A percentile compares a stretch with the other conserved stretches of the same genome.
Conservation (phyloP, 257 asterid genomes). For the Penstemon newberryi region DNA sequence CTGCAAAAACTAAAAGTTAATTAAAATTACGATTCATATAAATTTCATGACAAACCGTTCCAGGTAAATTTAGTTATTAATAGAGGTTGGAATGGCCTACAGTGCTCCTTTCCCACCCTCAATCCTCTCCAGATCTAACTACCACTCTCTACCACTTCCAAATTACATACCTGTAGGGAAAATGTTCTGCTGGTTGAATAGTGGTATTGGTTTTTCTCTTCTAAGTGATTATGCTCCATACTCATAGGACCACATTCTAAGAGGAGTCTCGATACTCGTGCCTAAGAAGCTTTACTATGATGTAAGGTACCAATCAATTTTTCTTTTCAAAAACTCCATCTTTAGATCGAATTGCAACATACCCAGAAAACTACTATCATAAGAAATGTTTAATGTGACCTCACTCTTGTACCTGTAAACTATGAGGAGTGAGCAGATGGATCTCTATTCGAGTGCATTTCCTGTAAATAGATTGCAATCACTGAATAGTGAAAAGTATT, state of each 20-base stretch:
- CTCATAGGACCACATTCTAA: neutral
- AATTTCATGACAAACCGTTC: slow-evolving; percentile 7
- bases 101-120: neutral
- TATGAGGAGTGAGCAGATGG: slow-evolving; percentile 81
- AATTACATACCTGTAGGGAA: too few relatives aligned
- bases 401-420: slow-evolving; percentile 63
- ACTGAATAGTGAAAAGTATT: neutral
- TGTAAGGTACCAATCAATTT: too few relatives aligned
- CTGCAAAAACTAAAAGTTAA: slow-evolving; percentile 46
- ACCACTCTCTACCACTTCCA: too few relatives aligned
- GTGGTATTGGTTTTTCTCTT: too few relatives aligned
- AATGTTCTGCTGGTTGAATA: too few relatives aligned
- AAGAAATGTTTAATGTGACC: slow-evolving; percentile 12
- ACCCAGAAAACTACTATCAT: slow-evolving; percentile 2
- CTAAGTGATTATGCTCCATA: too few relatives aligned
- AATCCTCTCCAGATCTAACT: too few relatives aligned
- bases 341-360: neutral
- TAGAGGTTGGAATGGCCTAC: neutral
- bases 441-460: slow-evolving; percentile 94
- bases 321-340: neutral
- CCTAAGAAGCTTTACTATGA: too few relatives aligned
- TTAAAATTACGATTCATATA: slow-evolving; percentile 1
- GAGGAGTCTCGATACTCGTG: neutral
- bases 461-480: slow-evolving; percentile 46
- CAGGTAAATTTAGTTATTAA: slow-evolving; percentile 13